Evolutionary conservation across 805 yeast genomes (phyloP).

Genomic region (Grigorovia yakushimaensis): DNA sequence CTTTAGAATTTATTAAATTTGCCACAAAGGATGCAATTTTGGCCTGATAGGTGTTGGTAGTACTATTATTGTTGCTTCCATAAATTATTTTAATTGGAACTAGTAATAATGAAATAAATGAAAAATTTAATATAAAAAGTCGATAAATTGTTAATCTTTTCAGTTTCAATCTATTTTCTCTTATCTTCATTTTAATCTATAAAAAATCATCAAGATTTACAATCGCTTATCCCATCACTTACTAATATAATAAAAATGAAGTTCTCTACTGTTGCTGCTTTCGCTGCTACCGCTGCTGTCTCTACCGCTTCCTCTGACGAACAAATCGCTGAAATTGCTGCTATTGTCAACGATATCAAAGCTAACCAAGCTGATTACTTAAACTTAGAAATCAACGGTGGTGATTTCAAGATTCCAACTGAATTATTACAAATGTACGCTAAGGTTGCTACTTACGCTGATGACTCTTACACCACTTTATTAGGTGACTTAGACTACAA

Average conservation of each 20-base stretch:
- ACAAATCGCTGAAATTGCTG: conserved; percentile 16
- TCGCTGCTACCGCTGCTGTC: conserved; percentile 5
- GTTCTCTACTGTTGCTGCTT: conserved; percentile 3
- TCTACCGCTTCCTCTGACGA: conserved; percentile 16
- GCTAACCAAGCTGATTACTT: conserved; percentile 10
- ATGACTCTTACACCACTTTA: conserved; percentile 28
- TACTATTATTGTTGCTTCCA: too few species aligned
- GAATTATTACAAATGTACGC: conserved; percentile 23
- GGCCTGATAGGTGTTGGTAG: too few species aligned
- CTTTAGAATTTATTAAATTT: too few species aligned
- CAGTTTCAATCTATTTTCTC: neutral
- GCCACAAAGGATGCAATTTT: too few species aligned
- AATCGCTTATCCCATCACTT: neutral
- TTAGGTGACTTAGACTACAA: conserved; percentile 21
- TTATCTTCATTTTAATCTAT: neutral
- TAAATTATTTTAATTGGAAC: too few species aligned
- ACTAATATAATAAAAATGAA: conserved; percentile 1
- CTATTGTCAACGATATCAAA: conserved; percentile 12
- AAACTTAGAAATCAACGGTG: conserved; percentile 4
- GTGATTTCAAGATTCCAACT: conserved; percentile 21
- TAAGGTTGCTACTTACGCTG: conserved; percentile 24
- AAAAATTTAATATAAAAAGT: neutral
- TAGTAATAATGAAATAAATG: neutral
- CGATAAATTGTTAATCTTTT: neutral
- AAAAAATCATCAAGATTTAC: neutral